phyloP scores from a whole-genome alignment of 495 filamentous ascomycete species.

The Zalerion maritima region DNA sequence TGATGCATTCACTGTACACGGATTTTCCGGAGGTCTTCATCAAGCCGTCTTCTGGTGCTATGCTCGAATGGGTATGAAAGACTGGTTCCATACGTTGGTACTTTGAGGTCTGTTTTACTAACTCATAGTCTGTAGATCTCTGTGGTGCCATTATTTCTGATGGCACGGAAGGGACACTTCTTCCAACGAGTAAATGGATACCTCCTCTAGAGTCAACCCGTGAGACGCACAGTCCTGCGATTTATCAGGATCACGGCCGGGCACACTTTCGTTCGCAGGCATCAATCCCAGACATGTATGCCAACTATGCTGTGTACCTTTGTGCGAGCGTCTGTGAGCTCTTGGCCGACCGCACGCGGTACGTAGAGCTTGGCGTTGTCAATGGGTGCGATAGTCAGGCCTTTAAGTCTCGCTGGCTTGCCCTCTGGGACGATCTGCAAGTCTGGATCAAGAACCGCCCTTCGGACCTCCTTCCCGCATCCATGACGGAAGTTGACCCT shows the following conservation, averaged over 20 bases:
- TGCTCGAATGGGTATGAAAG: constrained; percentile 7
- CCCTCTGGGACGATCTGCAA: constrained; percentile 7
- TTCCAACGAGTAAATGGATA: constrained; percentile 2
- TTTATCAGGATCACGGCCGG: too few species aligned
- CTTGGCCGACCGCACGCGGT: constrained; percentile 4
- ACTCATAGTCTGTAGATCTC: constrained; percentile 1
- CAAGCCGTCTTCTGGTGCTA: constrained; percentile 11
- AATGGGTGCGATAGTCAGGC: constrained; percentile 3
- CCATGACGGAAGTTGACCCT: constrained; percentile 9
- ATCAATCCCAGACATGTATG: constrained; percentile 9
- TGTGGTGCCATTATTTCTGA: constrained; percentile 6
- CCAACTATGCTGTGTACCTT: constrained; percentile 9
- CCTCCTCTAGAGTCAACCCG: too few species aligned
- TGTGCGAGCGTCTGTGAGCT: constrained; percentile 8
- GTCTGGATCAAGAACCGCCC: constrained; percentile 5
- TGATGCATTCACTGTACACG: constrained; percentile 5
- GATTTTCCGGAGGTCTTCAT: constrained; percentile 6
- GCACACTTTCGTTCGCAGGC: too few species aligned
- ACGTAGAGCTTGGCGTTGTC: constrained; percentile 4
- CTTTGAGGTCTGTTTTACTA: background rate
- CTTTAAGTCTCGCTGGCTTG: constrained; percentile 3
- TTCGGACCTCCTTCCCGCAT: constrained; percentile 3
- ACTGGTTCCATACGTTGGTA: too few species aligned
- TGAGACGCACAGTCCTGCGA: too few species aligned
- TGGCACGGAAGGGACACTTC: constrained; percentile 5